Percentiles rank a stretch among this genome's conserved stretches.
phyloP scores from a whole-genome alignment of 805 yeast genomes.

The Saccharomyces jurei region DNA sequence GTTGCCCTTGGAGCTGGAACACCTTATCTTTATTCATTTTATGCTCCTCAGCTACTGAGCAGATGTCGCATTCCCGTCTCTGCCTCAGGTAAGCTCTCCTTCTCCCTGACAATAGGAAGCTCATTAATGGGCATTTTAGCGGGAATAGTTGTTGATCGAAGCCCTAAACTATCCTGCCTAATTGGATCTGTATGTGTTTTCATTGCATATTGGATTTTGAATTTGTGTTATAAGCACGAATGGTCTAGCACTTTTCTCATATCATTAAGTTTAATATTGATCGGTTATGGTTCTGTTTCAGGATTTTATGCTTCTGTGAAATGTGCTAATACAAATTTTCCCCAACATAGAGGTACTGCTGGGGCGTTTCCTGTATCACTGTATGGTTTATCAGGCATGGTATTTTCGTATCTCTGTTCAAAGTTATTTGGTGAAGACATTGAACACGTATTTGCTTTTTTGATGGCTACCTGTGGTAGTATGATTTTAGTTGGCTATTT shows the following conservation, averaged over 20 bases:
- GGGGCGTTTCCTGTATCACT: constrained; percentile 61
- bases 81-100: constrained; percentile 56
- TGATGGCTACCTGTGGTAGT: constrained; percentile 42
- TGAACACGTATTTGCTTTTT: constrained; percentile 46
- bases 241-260: constrained; percentile 36
- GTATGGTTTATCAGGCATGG: constrained; percentile 63
- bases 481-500: constrained; percentile 30
- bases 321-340: constrained; percentile 50
- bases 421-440: constrained; percentile 44
- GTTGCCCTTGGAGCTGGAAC: constrained; percentile 68
- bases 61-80: constrained; percentile 50
- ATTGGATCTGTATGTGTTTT: constrained; percentile 50
- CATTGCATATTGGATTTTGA: constrained; percentile 45
- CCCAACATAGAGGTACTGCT: constrained; percentile 61
- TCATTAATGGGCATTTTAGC: constrained; percentile 65
- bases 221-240: constrained; percentile 37
- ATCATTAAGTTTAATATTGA: constrained; percentile 41
- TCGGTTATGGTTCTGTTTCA: constrained; percentile 61
- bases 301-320: constrained; percentile 52
- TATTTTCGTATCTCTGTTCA: constrained; percentile 53
- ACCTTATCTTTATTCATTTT: constrained; percentile 67
- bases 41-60: constrained; percentile 60
- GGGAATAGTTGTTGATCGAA: constrained; percentile 56
- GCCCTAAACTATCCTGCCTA: constrained; percentile 43
- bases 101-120: constrained; percentile 55